Evolutionary conservation across 2,329 filamentous ascomycete species (phyloP).

Genomic region (Neonectria neomacrospora): DNA sequence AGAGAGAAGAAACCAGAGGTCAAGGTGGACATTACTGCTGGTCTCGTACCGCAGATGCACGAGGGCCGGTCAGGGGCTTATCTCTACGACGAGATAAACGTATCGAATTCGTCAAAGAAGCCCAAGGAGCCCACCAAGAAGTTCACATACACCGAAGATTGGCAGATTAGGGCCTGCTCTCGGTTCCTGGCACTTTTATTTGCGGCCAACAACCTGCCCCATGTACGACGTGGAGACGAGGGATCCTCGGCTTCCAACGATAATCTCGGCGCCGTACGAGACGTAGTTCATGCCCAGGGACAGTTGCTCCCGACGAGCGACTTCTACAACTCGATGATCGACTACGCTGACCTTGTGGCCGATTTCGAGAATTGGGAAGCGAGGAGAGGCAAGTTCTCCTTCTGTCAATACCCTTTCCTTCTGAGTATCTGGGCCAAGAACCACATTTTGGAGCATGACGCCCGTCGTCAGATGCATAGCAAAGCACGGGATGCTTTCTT

Average conservation of each 20-base stretch:
- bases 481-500: slow-evolving; percentile 93
- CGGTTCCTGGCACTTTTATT: slow-evolving; percentile 85
- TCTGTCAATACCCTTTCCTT: slow-evolving; percentile 93
- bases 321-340: slow-evolving; percentile 89
- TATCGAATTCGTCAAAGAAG: slow-evolving; percentile 62
- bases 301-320: slow-evolving; percentile 82
- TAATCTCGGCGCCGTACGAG: slow-evolving; percentile 36
- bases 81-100: slow-evolving; percentile 79
- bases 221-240: slow-evolving; percentile 50
- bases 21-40: slow-evolving; percentile 70
- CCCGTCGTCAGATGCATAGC: slow-evolving; percentile 86
- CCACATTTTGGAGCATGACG: slow-evolving; percentile 88
- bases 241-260: slow-evolving; percentile 36
- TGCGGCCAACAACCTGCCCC: slow-evolving; percentile 75
- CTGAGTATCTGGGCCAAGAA: slow-evolving; percentile 94
- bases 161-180: slow-evolving; percentile 86
- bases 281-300: slow-evolving; percentile 55
- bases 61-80: slow-evolving; percentile 74
- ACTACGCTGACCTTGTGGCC: slow-evolving; percentile 84
- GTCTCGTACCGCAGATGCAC: slow-evolving; percentile 78
- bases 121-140: slow-evolving; percentile 65
- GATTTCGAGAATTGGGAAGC: slow-evolving; percentile 93
- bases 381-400: slow-evolving; percentile 78
- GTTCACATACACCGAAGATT: slow-evolving; percentile 81
- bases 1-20: slow-evolving; percentile 72